Evolutionary conservation across 352 stramenopile species (phyloP).

Genomic region (Phytophthora capsici): DNA sequence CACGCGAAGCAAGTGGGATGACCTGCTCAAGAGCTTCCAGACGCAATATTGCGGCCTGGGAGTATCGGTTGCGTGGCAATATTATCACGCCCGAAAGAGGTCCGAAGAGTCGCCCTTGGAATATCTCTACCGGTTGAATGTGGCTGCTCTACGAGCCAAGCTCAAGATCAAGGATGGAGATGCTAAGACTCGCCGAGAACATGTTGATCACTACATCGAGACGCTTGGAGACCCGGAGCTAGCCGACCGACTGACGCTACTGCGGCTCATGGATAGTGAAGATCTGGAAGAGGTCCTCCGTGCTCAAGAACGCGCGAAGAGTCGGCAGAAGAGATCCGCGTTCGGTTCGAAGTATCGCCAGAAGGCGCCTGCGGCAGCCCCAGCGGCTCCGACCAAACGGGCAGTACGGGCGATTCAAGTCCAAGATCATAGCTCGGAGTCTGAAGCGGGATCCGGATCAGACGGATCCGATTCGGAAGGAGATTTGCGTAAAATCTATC

Average conservation of each 20-base stretch:
- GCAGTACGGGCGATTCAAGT: no score
- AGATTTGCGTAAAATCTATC: no score
- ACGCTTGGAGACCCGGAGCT: conserved; percentile 13
- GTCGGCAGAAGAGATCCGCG: background rate
- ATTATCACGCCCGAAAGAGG: conserved; percentile 3
- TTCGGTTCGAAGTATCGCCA: background rate
- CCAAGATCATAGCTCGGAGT: no score
- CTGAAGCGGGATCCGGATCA: no score
- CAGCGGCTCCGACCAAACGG: no score
- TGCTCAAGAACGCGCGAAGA: background rate
- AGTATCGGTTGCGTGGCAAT: background rate
- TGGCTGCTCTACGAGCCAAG: background rate
- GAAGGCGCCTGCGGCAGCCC: no score
- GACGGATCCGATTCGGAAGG: no score
- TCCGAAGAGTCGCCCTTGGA: conserved; percentile 8
- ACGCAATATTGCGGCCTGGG: background rate
- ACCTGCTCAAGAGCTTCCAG: conserved; percentile 1
- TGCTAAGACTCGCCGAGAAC: background rate
- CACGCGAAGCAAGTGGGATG: background rate
- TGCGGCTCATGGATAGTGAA: background rate
- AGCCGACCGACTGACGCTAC: conserved; percentile 1
- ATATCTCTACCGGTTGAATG: conserved; percentile 7
- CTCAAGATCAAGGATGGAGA: conserved; percentile 10
- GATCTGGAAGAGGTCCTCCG: background rate
- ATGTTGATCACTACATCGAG: conserved; percentile 17